These are phyloP conservation scores for Pyricularia grisea DNA, from an alignment of 2,329 filamentous ascomycete species.

Conservation along the genomic window DNA sequence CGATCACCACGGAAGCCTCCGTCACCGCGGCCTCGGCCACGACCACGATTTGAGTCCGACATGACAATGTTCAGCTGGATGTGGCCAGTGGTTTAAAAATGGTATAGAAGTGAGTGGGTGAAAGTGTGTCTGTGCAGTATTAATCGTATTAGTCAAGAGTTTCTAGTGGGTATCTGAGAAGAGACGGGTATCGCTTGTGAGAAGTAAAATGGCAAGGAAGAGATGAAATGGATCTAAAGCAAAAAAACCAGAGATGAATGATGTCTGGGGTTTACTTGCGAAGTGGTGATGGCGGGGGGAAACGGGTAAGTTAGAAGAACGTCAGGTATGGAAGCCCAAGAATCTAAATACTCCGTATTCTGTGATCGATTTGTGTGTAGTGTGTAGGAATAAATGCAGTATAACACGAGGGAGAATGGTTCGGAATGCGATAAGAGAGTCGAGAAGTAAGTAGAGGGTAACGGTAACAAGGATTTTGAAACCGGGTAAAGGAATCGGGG, in stretches of 20 bases:
- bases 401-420: background rate
- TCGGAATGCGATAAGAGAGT: background rate
- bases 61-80: background rate
- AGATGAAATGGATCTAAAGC: background rate
- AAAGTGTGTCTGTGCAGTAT: background rate
- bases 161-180: background rate
- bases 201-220: background rate
- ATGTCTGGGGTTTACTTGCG: background rate
- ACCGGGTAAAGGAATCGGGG: background rate
- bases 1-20: constrained; percentile 13
- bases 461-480: background rate
- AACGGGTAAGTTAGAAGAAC: background rate
- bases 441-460: background rate
- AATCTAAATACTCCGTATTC: background rate
- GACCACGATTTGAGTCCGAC: background rate
- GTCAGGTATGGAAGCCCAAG: background rate
- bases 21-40: background rate
- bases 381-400: background rate
- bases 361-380: background rate
- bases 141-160: background rate
- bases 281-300: background rate
- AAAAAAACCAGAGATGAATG: background rate
- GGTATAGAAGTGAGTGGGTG: background rate
- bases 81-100: background rate
- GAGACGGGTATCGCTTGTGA: background rate